Conservation (phyloP, 192 early-diverging fungal genomes). For the Linnemannia hyalina region DNA sequence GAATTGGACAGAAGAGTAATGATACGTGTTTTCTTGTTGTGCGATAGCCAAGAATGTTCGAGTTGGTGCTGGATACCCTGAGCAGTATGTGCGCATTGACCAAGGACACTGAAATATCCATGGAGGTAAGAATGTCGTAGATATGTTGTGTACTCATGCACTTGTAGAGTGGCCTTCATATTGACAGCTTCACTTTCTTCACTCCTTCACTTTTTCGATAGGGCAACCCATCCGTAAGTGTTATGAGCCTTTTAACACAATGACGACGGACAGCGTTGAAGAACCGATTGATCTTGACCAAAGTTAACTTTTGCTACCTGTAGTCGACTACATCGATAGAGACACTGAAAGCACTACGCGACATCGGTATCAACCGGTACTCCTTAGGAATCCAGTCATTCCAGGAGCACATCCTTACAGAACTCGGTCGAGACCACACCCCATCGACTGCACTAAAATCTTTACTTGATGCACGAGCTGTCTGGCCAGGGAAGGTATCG, state of each 20-base stretch:
- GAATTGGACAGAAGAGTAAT: too few species aligned
- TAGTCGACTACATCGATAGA: conserved; percentile 51
- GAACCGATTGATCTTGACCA: conserved; percentile 11
- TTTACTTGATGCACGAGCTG: conserved; percentile 51
- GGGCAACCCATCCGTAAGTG: conserved; percentile 67
- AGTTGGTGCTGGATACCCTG: conserved; percentile 51
- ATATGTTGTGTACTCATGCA: neutral
- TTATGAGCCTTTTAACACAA: too few species aligned
- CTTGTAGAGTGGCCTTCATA: neutral
- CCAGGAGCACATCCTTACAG: conserved; percentile 44
- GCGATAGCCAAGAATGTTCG: conserved; percentile 58
- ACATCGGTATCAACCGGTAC: conserved; percentile 65
- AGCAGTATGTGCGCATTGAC: conserved; percentile 37
- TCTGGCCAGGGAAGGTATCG: conserved; percentile 60
- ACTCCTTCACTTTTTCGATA: conserved; percentile 15
- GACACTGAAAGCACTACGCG: conserved; percentile 44
- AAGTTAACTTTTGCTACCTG: neutral
- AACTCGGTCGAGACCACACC: conserved; percentile 64
- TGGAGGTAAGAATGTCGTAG: conserved; percentile 58
- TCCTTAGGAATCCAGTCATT: conserved; percentile 70
- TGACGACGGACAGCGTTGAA: neutral
- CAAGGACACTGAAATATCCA: conserved; percentile 60
- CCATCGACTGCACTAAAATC: conserved; percentile 57
- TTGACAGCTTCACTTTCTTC: neutral
- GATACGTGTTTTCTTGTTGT: neutral